Percentiles rank a stretch among this genome's conserved stretches.
phyloP scores from a whole-genome alignment of 257 asterid species.

The Ilex aquifolium region DNA sequence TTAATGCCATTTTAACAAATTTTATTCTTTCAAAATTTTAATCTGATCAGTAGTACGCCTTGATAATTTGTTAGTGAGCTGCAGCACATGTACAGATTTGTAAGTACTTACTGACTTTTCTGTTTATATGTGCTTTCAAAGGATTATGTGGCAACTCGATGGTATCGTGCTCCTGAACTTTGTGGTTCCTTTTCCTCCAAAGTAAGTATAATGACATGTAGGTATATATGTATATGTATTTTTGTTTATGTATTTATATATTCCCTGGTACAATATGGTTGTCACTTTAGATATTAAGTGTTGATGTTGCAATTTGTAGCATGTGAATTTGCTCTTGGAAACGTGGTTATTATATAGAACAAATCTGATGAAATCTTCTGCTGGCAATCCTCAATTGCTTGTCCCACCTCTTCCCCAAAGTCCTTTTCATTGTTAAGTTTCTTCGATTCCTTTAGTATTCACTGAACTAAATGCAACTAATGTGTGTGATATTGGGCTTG shows the following conservation, averaged over 20 bases:
- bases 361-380: too few relatives aligned
- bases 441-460: too few relatives aligned
- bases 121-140: slow-evolving; percentile 10
- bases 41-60: too few relatives aligned
- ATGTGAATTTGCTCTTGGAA: too few relatives aligned
- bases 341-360: background rate
- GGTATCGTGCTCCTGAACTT: slow-evolving; percentile 99
- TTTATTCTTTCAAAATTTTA: slow-evolving; percentile 5
- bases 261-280: slow-evolving; percentile 4
- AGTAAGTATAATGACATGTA: slow-evolving; percentile 43
- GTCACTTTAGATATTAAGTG: background rate
- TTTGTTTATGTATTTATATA: background rate
- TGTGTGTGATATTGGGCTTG: too few relatives aligned
- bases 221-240: background rate
- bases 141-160: slow-evolving; percentile 99
- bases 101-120: background rate
- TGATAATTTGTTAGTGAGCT: too few relatives aligned
- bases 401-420: too few relatives aligned
- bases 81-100: too few relatives aligned
- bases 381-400: too few relatives aligned
- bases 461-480: too few relatives aligned
- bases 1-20: slow-evolving; percentile 8
- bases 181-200: slow-evolving; percentile 96
- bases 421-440: too few relatives aligned
- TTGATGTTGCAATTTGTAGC: too few relatives aligned